Evolutionary conservation across 345 rosid genomes (phyloP).

Genomic region (Eucalyptus marginata): DNA sequence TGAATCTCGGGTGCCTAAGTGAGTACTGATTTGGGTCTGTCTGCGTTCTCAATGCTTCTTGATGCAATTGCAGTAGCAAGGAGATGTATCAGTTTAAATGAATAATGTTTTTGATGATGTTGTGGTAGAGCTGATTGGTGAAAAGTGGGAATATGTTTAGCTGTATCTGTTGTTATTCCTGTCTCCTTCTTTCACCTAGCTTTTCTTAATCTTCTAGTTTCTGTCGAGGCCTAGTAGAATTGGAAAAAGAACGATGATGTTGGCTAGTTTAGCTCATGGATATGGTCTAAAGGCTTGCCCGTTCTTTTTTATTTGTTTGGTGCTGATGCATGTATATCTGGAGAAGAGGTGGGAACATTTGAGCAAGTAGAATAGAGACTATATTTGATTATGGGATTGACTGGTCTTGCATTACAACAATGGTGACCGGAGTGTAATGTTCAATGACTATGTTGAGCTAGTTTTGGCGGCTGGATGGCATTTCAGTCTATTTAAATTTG

Average conservation of each 20-base stretch:
- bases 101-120: not conserved
- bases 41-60: not conserved
- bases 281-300: not conserved
- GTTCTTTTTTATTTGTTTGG: not conserved
- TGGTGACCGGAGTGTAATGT: not conserved
- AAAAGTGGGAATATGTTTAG: not conserved
- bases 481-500: not conserved
- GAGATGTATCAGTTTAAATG: not conserved
- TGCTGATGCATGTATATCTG: not conserved
- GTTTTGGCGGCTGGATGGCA: not conserved
- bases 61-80: not conserved
- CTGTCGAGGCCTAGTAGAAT: not conserved
- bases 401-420: not conserved
- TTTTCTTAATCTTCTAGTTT: not conserved
- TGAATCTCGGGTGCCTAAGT: constrained; percentile 1
- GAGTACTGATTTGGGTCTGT: not conserved
- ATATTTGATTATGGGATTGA: not conserved
- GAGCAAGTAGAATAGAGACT: not conserved
- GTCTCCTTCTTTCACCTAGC: not conserved
- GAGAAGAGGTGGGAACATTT: not conserved
- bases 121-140: not conserved
- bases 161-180: not conserved
- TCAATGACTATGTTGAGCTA: not conserved
- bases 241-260: not conserved
- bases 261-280: not conserved